Conservation (phyloP, 2,329 filamentous ascomycete genomes). For the Diplodia seriata region DNA sequence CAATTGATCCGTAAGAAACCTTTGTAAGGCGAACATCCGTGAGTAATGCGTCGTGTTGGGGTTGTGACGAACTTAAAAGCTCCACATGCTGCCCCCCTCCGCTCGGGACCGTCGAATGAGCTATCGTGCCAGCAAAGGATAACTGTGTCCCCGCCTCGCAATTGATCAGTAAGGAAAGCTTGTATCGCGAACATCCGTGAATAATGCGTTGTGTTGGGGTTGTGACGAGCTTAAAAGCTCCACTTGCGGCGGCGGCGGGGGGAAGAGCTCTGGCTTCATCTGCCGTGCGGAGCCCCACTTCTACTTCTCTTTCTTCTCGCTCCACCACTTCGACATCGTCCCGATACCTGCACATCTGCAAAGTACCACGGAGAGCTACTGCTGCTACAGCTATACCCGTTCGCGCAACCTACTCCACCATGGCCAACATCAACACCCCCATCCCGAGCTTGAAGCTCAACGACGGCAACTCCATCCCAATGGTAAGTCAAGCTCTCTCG, state of each 20-base stretch:
- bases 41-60: neutral
- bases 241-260: neutral
- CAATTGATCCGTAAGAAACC: neutral
- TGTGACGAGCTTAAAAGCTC: too few species aligned
- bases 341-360: neutral
- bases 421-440: slow-evolving; percentile 53
- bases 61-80: too few species aligned
- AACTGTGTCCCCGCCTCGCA: neutral
- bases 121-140: neutral
- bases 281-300: slow-evolving; percentile 18
- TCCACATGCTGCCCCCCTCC: too few species aligned
- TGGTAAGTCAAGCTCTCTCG: slow-evolving; percentile 53
- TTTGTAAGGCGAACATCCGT: neutral
- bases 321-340: neutral
- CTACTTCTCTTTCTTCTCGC: slow-evolving; percentile 1
- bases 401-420: slow-evolving; percentile 34
- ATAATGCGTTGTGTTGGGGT: neutral
- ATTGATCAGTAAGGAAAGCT: too few species aligned
- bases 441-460: slow-evolving; percentile 73
- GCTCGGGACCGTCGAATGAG: too few species aligned
- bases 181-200: too few species aligned
- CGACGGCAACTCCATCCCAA: slow-evolving; percentile 75
- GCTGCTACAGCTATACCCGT: neutral
- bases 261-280: neutral
- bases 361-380: neutral